A percentile compares a stretch with the other conserved stretches of the same genome.
These are phyloP conservation scores for Crataegus laevigata DNA, from an alignment of 306 rosid genomes.

Conservation along the genomic window DNA sequence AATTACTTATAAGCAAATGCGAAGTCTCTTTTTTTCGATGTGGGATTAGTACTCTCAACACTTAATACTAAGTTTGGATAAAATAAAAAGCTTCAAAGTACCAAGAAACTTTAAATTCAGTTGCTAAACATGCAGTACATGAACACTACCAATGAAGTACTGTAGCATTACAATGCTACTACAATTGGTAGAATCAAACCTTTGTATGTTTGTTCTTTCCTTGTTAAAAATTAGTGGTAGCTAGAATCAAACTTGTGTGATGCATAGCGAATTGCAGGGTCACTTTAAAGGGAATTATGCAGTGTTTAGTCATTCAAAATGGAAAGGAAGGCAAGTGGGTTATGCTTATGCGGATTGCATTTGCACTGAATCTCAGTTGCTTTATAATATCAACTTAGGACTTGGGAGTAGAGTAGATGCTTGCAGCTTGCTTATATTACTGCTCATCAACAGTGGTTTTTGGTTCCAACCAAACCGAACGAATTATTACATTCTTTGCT, in stretches of 20 bases:
- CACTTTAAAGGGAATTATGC: not conserved
- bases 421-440: not conserved
- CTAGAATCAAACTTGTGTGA: not conserved
- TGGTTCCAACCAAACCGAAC: not conserved
- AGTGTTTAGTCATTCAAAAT: not conserved
- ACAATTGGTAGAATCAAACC: not conserved
- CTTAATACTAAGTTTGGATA: too few species aligned
- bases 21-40: too few species aligned
- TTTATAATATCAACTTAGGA: not conserved
- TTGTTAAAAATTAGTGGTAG: not conserved
- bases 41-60: too few species aligned
- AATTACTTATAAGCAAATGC: too few species aligned
- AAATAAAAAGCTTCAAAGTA: too few species aligned
- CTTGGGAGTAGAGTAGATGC: not conserved
- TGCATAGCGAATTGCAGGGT: not conserved
- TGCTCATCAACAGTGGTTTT: not conserved
- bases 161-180: too few species aligned
- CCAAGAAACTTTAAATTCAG: too few species aligned
- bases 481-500: not conserved
- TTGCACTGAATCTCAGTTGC: slow-evolving; percentile 12
- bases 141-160: too few species aligned
- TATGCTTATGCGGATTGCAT: not conserved
- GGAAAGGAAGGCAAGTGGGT: not conserved
- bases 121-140: too few species aligned
- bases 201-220: not conserved